Evolutionary conservation across 78 protist genomes (phyloP).

Genomic region (Speleostelium caveatum): DNA sequence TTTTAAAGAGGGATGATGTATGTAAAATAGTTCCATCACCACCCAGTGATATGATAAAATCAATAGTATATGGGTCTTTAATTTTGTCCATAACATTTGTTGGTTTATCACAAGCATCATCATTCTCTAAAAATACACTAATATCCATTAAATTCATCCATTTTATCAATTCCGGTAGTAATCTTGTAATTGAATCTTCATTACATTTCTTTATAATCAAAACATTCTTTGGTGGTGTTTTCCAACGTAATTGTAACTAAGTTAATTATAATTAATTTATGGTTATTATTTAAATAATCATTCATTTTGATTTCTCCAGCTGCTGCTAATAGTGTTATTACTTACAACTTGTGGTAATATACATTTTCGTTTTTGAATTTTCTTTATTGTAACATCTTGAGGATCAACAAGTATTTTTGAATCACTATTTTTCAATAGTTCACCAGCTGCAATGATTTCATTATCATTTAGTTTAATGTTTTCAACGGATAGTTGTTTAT

Average conservation of each 20-base stretch:
- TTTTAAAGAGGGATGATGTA: conserved; percentile 80
- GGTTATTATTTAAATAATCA: too few relatives aligned
- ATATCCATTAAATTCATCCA: conserved; percentile 21
- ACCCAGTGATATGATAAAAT: conserved; percentile 92
- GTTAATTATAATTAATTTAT: too few relatives aligned
- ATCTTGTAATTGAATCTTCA: conserved; percentile 32
- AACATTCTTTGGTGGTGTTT: conserved; percentile 53
- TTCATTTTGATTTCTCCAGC: too few relatives aligned
- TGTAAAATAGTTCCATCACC: conserved; percentile 97
- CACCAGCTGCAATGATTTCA: not conserved
- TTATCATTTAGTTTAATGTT: not conserved
- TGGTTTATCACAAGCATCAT: conserved; percentile 3
- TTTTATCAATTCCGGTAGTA: not conserved
- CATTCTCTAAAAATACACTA: conserved; percentile 15
- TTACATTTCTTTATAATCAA: conserved; percentile 62
- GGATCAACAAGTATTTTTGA: not conserved
- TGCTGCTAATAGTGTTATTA: not conserved
- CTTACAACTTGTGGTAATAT: conserved; percentile 73
- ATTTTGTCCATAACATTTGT: not conserved
- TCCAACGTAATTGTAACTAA: conserved; percentile 76
- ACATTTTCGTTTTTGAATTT: conserved; percentile 34
- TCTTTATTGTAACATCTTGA: not conserved
- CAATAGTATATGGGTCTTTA: conserved; percentile 74
- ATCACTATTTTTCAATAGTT: not conserved
- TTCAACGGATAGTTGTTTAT: not conserved